Evolutionary conservation across 768 basidiomycete species (phyloP).

Genomic region (Kwoniella heveanensis): DNA sequence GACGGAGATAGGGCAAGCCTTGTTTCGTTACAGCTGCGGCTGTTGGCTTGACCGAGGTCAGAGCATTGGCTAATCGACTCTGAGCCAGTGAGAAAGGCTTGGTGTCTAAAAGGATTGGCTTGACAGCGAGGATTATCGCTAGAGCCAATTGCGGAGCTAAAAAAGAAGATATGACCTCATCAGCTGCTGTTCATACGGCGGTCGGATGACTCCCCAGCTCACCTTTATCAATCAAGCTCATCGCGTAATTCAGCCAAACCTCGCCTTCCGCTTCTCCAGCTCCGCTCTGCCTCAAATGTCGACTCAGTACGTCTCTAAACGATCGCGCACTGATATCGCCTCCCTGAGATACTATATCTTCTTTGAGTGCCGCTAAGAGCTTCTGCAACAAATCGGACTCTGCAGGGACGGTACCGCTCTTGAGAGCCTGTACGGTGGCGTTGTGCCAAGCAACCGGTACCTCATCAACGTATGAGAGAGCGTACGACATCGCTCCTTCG

Average conservation of each 20-base stretch:
- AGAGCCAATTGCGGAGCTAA: conserved; percentile 72
- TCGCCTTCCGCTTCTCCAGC: conserved; percentile 70
- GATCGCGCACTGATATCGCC: conserved; percentile 61
- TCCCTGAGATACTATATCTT: conserved; percentile 13
- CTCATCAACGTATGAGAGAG: conserved; percentile 25
- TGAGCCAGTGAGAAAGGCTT: conserved; percentile 61
- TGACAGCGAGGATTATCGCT: conserved; percentile 67
- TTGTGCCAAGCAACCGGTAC: conserved; percentile 29
- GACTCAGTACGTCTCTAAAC: conserved; percentile 64
- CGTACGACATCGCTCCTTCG: conserved; percentile 41
- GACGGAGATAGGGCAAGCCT: conserved; percentile 70
- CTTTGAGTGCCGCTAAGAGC: conserved; percentile 23
- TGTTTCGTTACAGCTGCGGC: conserved; percentile 66
- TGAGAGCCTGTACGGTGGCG: conserved; percentile 20
- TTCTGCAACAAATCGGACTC: conserved; percentile 31
- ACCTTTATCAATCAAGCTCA: conserved; percentile 69
- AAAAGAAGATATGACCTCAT: conserved; percentile 1
- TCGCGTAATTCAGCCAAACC: conserved; percentile 72
- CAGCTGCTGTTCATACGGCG: too few species aligned
- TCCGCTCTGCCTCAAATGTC: conserved; percentile 63
- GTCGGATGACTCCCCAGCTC: conserved; percentile 46
- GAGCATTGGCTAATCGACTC: conserved; percentile 83
- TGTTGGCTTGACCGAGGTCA: conserved; percentile 64
- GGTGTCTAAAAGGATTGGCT: conserved; percentile 65
- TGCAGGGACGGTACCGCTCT: conserved; percentile 1